Base-by-base conservation (phyloP, 1,139 yeast genomes). In the Debaryomyces fabryi region DNA sequence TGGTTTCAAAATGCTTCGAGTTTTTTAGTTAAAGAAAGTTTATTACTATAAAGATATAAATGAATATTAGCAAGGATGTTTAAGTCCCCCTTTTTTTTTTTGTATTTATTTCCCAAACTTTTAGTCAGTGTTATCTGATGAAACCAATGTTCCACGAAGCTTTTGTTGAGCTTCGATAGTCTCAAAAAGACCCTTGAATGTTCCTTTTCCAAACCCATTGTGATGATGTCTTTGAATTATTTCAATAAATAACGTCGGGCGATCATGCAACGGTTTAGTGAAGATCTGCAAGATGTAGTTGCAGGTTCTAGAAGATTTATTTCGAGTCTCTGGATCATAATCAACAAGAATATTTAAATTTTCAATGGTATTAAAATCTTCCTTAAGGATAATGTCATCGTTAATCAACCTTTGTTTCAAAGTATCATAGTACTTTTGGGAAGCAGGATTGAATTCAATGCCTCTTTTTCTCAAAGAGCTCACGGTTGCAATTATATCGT, bases 141-240 rank as follows among this genome's bases (percentile, higher is more conserved):
- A 33, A 20, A 52, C 57, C 24, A 79, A 62, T 23, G 83, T 81
- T 2, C 86, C 86, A 45, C 86, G 67, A 42, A 67, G 58, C 53
- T 63, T 69, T 58, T 84, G 88, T 51, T 78, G 88, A 50, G 68
- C 71, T 62, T 88, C 96, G 50, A 89, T 83, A 4, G 88, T 82
- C 61, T 88, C 92, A 60, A 87, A 88, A 44, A 89, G 70, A 0
- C 93, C 88, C 62, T 82, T 86, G 69, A 89, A 89, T 47, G 91
- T 89, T 0, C 96, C 96, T 45, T 89, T 90, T 0, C 96, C 96
- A 68, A 89, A 89, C 1, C 96, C 96, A 52, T 85, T 78, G 62
- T 87, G 92, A 58, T 87, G 86, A 58, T 78, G 76, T 53, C 96
- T 78, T 65, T 89, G 95, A 53, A 89, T 89, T 18, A 88, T 76